Evolutionary conservation across 2,329 filamentous ascomycete species (phyloP).

Genomic region (Truncatella angustata): DNA sequence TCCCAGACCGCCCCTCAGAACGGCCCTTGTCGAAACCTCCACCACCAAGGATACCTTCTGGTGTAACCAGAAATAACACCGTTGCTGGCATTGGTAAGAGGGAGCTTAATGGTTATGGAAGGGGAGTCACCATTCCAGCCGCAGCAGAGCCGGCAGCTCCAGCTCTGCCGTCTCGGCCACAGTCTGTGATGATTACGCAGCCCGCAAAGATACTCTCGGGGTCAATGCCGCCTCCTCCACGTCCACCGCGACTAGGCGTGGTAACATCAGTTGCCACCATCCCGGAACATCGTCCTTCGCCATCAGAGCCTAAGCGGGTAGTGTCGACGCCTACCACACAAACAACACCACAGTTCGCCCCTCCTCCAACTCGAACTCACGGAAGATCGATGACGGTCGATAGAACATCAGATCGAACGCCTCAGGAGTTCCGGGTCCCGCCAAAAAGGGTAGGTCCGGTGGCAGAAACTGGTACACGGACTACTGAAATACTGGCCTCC

Average conservation of each 20-base stretch:
- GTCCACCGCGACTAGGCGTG: conserved; percentile 37
- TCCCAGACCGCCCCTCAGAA: conserved; percentile 47
- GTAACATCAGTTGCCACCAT: conserved; percentile 16
- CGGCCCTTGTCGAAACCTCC: no score
- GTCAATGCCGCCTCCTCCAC: conserved; percentile 39
- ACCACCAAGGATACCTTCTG: conserved; percentile 21
- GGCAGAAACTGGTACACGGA: conserved; percentile 15
- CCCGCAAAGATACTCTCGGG: conserved; percentile 24
- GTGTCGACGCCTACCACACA: conserved; percentile 46
- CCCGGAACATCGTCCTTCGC: conserved; percentile 18
- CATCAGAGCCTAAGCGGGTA: conserved; percentile 36
- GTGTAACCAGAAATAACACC: conserved; percentile 29
- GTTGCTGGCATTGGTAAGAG: conserved; percentile 39
- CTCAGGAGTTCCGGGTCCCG: conserved; percentile 35
- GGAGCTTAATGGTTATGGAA: conserved; percentile 42
- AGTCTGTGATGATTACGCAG: conserved; percentile 31
- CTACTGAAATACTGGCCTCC: conserved; percentile 16
- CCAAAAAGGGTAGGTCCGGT: conserved; percentile 20
- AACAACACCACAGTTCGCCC: conserved; percentile 39
- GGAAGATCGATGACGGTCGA: conserved; percentile 52
- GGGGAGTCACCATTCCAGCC: conserved; percentile 33
- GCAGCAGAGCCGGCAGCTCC: conserved; percentile 49
- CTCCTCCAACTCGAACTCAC: conserved; percentile 41
- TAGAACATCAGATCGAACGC: conserved; percentile 35
- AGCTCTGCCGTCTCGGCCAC: conserved; percentile 49